Percentiles rank a stretch among this genome's conserved stretches.
phyloP scores from a whole-genome alignment of 1,284 basidiomycete genomes.

The Golubevia pallescens region DNA sequence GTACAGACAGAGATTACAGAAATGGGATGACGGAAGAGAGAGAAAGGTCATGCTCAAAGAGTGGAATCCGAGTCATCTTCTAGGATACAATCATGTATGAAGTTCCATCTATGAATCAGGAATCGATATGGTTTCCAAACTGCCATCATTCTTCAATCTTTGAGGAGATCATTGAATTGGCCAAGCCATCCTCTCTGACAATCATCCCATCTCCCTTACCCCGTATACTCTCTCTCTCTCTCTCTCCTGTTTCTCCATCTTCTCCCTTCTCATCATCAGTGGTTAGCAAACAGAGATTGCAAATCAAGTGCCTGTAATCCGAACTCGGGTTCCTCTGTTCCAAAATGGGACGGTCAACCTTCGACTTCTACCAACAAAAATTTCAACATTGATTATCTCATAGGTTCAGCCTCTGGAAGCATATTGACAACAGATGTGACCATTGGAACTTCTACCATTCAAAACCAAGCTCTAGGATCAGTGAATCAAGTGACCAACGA shows the following conservation, averaged over 20 bases:
- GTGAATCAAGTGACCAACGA: conserved; percentile 29
- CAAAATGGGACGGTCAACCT: conserved; percentile 6
- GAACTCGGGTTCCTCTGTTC: conserved; percentile 22
- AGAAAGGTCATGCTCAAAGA: no score
- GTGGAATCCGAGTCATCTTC: no score
- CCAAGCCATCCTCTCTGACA: no score
- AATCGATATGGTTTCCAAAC: background rate
- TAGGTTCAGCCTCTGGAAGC: conserved; percentile 31
- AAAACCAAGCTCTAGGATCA: conserved; percentile 34
- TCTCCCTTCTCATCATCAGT: no score
- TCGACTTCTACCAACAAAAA: conserved; percentile 20
- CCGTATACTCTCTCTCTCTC: no score
- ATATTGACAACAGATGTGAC: conserved; percentile 34
- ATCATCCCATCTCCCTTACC: no score
- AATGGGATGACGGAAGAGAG: no score
- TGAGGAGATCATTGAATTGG: no score
- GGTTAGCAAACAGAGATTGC: conserved; percentile 43
- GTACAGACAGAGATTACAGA: background rate
- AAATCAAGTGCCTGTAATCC: conserved; percentile 24
- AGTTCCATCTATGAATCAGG: no score
- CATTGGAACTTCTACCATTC: conserved; percentile 20
- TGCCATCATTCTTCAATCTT: background rate
- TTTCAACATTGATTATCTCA: conserved; percentile 39
- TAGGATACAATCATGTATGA: no score
- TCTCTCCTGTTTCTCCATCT: no score